Percentiles rank a stretch among this genome's conserved stretches.
Evolutionary conservation across 1,139 yeast species (phyloP).

Genomic region (Geotrichum carabidarum): DNA sequence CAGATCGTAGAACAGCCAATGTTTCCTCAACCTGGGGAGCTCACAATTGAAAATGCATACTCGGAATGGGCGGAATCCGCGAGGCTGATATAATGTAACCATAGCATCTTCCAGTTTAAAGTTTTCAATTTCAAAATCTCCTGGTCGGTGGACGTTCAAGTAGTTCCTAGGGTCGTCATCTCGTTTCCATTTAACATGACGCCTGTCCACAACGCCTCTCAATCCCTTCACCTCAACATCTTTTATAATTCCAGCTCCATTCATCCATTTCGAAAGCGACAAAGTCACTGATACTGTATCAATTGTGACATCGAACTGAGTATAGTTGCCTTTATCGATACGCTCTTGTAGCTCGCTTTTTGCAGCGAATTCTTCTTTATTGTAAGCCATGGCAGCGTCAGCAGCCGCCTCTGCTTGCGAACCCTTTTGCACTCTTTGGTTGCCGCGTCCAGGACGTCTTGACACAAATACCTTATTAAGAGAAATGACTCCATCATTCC

Average conservation of each 20-base stretch:
- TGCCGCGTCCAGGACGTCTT: constrained; percentile 56
- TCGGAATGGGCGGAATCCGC: constrained; percentile 72
- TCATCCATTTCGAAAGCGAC: constrained; percentile 80
- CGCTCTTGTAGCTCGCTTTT: constrained; percentile 36
- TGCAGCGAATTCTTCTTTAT: constrained; percentile 22
- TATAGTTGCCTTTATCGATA: constrained; percentile 85
- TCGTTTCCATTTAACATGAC: constrained; percentile 78
- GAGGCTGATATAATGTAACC: constrained; percentile 77
- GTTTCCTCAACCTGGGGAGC: constrained; percentile 70
- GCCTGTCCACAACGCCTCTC: constrained; percentile 86
- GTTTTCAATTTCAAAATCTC: constrained; percentile 87
- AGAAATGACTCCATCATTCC: constrained; percentile 83
- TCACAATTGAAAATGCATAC: constrained; percentile 85
- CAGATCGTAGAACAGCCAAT: constrained; percentile 87
- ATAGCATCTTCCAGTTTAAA: constrained; percentile 80
- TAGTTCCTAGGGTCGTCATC: constrained; percentile 80
- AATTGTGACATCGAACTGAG: constrained; percentile 87
- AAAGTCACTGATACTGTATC: constrained; percentile 79
- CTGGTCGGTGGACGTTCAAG: constrained; percentile 67
- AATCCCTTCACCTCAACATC: constrained; percentile 79
- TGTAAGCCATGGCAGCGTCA: constrained; percentile 26
- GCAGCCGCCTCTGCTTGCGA: constrained; percentile 65
- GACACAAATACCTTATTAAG: constrained; percentile 84
- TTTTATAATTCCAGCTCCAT: constrained; percentile 81
- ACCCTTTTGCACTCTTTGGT: constrained; percentile 52